Base-by-base conservation (phyloP, 73 alveolate species). In the Blepharisma stoltei region DNA sequence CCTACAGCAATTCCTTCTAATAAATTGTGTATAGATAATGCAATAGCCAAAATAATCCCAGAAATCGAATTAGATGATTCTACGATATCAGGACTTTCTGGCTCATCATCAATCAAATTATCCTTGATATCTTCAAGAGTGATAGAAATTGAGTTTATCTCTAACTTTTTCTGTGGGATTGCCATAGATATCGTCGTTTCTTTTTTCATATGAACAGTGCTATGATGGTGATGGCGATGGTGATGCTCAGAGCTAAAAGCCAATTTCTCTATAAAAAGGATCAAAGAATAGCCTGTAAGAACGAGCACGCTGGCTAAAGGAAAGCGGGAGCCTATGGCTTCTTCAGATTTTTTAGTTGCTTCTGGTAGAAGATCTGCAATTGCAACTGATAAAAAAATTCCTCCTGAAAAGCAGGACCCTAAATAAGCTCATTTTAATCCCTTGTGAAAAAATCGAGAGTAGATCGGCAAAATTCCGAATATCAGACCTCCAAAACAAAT, bases 1-100 rank as follows among this genome's bases (percentile, higher is more conserved):
- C 98, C 98, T 6, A 83, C 83, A 7, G 98, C 98, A 37, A 88
- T 84, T 21, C 98, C 98, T 87, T 93, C 98, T 49, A 93, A 90
- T 65, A 91, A 69, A n/a, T 96, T 88, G 77, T 93, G 98, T 25
- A 92, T 81, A 21, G 90, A 82, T 23, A 93, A 78, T 6, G 98
- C 98, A 23, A 93, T 82, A 79, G 85, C 48, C 6, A 86, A 55
- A 14, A 82, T 81, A 23, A 86, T 52, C 6, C 90, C 90, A 6
- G 90, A 32, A 32, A 32, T 32, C 41, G 41, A 1, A 32, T 32
- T 32, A 32, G 41, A 32, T 32, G 41, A 32, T 32, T 32, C 41
- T 3, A 32, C 41, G 41, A 32, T 32, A 3, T 32, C 41, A 32
- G 41, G 41, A 32, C 41, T 32, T 32, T 32, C 41, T 32, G 41